Evolutionary conservation across 306 rosid species (phyloP).

Genomic region (Acacia confusa): DNA sequence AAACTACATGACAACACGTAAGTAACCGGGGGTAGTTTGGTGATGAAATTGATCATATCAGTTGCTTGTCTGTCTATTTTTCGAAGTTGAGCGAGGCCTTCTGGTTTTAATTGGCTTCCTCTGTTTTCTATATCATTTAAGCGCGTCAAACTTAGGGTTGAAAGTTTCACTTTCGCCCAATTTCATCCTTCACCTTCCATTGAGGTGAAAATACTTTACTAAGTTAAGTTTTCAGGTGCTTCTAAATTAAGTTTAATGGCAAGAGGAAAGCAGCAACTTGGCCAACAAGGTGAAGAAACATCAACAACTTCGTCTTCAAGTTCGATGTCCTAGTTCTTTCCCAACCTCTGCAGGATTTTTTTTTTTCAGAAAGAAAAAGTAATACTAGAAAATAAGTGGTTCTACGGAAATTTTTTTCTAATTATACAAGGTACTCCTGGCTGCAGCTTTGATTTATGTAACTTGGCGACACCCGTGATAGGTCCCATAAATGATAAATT

Average conservation of each 20-base stretch:
- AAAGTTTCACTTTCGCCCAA: neutral
- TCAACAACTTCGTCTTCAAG: no score
- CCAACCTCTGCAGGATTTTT: no score
- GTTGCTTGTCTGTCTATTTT: neutral
- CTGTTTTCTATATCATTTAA: neutral
- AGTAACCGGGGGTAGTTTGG: neutral
- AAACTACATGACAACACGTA: neutral
- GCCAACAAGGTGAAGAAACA: no score
- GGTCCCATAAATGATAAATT: slow-evolving; percentile 2
- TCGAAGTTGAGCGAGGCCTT: neutral
- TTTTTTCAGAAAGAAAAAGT: no score
- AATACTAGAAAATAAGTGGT: no score
- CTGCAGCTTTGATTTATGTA: neutral
- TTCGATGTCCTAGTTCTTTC: no score
- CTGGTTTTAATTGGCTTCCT: neutral
- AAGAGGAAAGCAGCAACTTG: no score
- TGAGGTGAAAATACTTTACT: neutral
- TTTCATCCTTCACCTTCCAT: neutral
- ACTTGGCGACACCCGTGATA: neutral
- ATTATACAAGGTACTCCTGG: neutral
- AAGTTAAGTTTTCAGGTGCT: no score
- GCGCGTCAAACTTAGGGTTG: neutral
- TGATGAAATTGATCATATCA: neutral
- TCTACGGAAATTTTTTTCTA: no score
- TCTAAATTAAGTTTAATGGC: no score